Conservation (phyloP, 148 eudicot genomes). For the Salicornia ramosissima region DNA sequence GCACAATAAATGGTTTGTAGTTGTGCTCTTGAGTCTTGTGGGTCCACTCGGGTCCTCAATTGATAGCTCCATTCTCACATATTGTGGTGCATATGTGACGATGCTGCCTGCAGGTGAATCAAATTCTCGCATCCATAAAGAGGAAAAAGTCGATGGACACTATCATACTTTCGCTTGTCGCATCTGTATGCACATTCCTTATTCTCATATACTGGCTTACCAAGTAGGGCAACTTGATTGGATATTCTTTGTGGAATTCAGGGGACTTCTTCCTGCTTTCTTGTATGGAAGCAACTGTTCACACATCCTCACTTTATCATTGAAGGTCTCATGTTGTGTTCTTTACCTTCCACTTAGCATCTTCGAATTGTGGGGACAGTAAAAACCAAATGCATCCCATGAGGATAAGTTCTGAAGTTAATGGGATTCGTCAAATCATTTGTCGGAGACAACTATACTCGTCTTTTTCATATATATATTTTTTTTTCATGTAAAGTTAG, state of each 20-base stretch:
- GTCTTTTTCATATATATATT: neutral
- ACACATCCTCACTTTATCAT: conserved; percentile 3
- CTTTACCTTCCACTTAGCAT: conserved; percentile 17
- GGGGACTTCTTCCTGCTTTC: conserved; percentile 1
- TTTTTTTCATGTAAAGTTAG: conserved; percentile 22
- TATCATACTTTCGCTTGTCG: conserved; percentile 82
- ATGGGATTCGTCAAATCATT: conserved; percentile 3
- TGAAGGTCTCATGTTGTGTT: conserved; percentile 7
- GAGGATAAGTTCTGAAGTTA: conserved; percentile 9
- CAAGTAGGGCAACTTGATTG: conserved; percentile 42
- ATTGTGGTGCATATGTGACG: conserved; percentile 9
- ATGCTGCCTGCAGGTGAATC: conserved; percentile 74
- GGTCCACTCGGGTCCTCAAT: neutral
- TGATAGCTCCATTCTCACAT: conserved; percentile 11
- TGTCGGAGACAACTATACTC: conserved; percentile 2
- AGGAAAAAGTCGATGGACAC: conserved; percentile 99
- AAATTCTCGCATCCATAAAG: conserved; percentile 78
- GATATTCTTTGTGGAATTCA: conserved; percentile 15
- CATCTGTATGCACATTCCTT: conserved; percentile 91
- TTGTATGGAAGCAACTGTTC: neutral
- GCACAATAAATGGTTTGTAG: neutral
- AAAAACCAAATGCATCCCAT: conserved; percentile 10
- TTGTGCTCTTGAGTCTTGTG: neutral
- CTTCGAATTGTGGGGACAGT: conserved; percentile 7
- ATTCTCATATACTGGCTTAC: conserved; percentile 88